Evolutionary conservation across 768 basidiomycete genomes (phyloP), one percentile per base, ranked within the genome.

Genomic region (Lyophyllum shimeji): DNA sequence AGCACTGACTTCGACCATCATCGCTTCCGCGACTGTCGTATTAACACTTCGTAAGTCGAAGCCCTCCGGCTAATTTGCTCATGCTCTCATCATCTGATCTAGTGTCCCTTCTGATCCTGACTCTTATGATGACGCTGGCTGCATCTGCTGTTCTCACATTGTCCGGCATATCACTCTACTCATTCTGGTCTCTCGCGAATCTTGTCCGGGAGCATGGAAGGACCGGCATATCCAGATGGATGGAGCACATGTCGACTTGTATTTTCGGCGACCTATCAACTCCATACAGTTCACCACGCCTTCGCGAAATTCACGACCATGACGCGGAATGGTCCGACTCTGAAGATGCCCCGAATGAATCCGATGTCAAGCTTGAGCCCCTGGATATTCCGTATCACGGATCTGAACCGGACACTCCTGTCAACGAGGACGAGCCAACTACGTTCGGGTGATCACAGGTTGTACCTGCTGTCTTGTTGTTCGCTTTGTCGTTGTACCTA

Each of bases 71-170:
- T 25, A 6, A 29, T n/a, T 52, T 53, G 43, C 58, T 51, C 47
- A 37, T 2, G 46, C 21, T 21, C 43, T 39, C 39, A 13, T 37
- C 12, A n/a, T 40, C 21, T 17, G 21, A 47, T 50, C 24, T 37
- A 79, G 77, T 72, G 33, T 67, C 63, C 8, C 60, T 74, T 52
- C 65, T 78, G 25, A 59, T 71, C 15, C 62, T 71, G 23, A 60
- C 61, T 25, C 59, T 78, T 2, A 63, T 71, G 55, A 67, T 65
- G 17, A 66, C 71, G 7, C 62, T 75, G 48, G 53, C 71, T 23
- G 66, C 67, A 13, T 69, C 77, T 17, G 58, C 67, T 50, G 67
- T 73, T 63, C 53, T 70, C 27, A 75, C 78, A 24, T 54, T 65
- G 17, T 50, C 65, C 34, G 55, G 64, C 37, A 49, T 72, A 33